These are phyloP conservation scores for Mytilinidion resinicola DNA, from an alignment of 495 filamentous ascomycete genomes.

Conservation along the genomic window DNA sequence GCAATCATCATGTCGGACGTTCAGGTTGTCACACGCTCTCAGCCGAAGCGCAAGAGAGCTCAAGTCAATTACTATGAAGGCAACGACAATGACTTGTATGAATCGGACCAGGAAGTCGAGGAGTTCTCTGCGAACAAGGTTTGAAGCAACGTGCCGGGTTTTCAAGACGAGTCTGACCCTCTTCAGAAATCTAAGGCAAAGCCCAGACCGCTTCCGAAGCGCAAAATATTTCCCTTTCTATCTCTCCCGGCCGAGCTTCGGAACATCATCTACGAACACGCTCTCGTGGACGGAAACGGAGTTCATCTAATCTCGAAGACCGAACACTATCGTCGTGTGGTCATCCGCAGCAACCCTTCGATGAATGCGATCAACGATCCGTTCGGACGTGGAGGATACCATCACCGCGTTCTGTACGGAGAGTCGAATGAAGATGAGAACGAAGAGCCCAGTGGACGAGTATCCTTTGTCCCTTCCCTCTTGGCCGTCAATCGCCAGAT, in stretches of 20 bases:
- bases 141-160: not conserved
- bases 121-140: slow-evolving; percentile 10
- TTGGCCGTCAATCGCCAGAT: slow-evolving; percentile 31
- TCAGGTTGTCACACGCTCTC: not conserved
- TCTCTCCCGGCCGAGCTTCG: slow-evolving; percentile 31
- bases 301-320: slow-evolving; percentile 22
- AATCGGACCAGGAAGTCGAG: slow-evolving; percentile 5
- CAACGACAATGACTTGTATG: not conserved
- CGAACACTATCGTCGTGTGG: slow-evolving; percentile 24
- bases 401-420: too few relatives aligned
- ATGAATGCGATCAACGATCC: too few relatives aligned
- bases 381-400: too few relatives aligned
- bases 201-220: slow-evolving; percentile 12
- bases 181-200: slow-evolving; percentile 8
- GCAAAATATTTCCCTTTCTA: slow-evolving; percentile 28
- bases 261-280: slow-evolving; percentile 27
- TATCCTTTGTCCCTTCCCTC: slow-evolving; percentile 22
- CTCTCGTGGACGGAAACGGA: slow-evolving; percentile 17
- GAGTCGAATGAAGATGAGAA: not conserved
- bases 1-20: slow-evolving; percentile 3
- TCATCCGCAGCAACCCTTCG: not conserved
- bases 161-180: not conserved
- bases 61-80: slow-evolving; percentile 25
- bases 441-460: not conserved
- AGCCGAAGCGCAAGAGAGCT: slow-evolving; percentile 31